Evolutionary conservation across 306 rosid species (phyloP).

Genomic region (Prosopis cineraria): DNA sequence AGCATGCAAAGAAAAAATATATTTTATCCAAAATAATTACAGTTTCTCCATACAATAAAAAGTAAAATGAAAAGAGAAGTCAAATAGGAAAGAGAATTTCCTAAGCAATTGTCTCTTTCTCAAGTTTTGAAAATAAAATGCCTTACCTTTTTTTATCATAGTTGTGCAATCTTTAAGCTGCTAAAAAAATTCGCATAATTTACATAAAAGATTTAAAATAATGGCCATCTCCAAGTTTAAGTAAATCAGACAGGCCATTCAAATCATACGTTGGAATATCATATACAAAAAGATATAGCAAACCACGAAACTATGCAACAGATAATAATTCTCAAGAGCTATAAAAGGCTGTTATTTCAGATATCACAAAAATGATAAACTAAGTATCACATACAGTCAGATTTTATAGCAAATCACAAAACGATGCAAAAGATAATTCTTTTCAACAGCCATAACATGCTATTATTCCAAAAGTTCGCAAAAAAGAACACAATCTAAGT

Average conservation of each 20-base stretch:
- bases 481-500: neutral
- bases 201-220: neutral
- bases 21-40: neutral
- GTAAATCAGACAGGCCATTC: constrained; percentile 22
- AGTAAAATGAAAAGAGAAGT: neutral
- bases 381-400: neutral
- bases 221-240: neutral
- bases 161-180: constrained; percentile 17
- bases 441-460: neutral
- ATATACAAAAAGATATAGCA: neutral
- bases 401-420: constrained; percentile 9
- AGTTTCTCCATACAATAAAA: neutral
- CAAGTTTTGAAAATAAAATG: constrained; percentile 19
- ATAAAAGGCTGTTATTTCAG: neutral
- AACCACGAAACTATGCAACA: constrained; percentile 11
- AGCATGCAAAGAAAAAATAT: neutral
- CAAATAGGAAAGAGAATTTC: constrained; percentile 16
- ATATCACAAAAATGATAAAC: constrained; percentile 8
- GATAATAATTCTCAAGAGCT: constrained; percentile 6
- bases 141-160: neutral
- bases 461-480: constrained; percentile 3
- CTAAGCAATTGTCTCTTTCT: constrained; percentile 2
- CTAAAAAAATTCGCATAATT: neutral
- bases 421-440: constrained; percentile 15
- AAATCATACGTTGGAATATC: constrained; percentile 17